Evolutionary conservation across 2,329 filamentous ascomycete species (phyloP).

Genomic region (Trichophyton rubrum): DNA sequence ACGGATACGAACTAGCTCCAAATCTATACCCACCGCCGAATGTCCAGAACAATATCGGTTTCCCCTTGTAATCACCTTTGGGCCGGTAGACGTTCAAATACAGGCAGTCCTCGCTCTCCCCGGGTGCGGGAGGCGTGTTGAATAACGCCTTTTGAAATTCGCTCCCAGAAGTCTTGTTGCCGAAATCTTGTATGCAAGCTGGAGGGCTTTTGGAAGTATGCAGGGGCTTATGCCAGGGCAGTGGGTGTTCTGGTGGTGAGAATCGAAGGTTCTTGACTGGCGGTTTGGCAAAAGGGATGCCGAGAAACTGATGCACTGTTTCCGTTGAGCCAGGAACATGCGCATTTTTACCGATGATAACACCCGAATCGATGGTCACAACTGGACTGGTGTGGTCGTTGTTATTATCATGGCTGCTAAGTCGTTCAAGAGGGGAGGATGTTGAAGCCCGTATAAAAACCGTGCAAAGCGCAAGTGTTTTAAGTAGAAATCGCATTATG

Average conservation of each 20-base stretch:
- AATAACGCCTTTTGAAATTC: not conserved
- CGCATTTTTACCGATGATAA: not conserved
- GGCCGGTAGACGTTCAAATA: slow-evolving; percentile 5
- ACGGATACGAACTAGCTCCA: not conserved
- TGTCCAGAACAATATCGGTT: slow-evolving; percentile 4
- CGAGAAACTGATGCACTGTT: slow-evolving; percentile 4
- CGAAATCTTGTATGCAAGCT: slow-evolving; percentile 1
- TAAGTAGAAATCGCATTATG: not conserved
- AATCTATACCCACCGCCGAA: not conserved
- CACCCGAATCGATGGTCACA: not conserved
- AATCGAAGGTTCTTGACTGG: not conserved
- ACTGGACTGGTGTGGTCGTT: not conserved
- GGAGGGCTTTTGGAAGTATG: not conserved
- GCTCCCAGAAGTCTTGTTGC: not conserved
- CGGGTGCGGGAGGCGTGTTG: not conserved
- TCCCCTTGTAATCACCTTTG: not conserved
- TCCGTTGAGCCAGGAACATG: not conserved
- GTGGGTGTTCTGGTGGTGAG: not conserved
- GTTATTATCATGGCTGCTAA: not conserved
- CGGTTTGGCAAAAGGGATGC: slow-evolving; percentile 1
- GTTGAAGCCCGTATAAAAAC: not conserved
- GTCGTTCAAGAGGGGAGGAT: not conserved
- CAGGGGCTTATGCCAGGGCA: not conserved
- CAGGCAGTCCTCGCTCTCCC: slow-evolving; percentile 5
- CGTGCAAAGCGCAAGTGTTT: not conserved